Conservation (phyloP, 495 filamentous ascomycete genomes). For the Xylaria bambusicola region DNA sequence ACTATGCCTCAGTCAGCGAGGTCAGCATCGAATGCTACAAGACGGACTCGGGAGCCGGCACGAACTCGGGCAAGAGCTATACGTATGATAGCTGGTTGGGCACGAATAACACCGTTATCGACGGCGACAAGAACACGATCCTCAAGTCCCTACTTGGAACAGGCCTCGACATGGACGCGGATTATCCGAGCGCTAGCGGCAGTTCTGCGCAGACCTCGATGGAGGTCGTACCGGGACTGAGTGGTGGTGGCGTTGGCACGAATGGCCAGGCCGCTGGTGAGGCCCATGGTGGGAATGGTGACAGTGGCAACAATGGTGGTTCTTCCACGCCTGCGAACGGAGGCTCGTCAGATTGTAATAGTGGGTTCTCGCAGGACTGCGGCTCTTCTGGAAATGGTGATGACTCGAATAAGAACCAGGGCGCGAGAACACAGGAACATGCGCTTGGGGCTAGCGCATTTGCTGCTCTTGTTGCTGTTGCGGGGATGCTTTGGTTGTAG, state of each 20-base stretch:
- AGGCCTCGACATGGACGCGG: constrained; percentile 69
- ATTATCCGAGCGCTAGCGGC: constrained; percentile 30
- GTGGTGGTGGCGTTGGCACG: constrained; percentile 39
- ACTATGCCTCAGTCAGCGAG: constrained; percentile 79
- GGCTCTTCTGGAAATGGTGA: constrained; percentile 21
- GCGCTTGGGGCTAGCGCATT: constrained; percentile 49
- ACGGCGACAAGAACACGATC: constrained; percentile 73
- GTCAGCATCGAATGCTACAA: constrained; percentile 85
- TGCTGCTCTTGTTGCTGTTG: constrained; percentile 51
- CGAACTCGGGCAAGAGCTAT: constrained; percentile 69
- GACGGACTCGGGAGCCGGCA: constrained; percentile 58
- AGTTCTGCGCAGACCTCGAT: constrained; percentile 27
- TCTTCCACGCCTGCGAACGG: constrained; percentile 21
- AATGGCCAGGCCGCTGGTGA: constrained; percentile 33
- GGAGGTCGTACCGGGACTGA: constrained; percentile 30
- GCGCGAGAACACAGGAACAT: constrained; percentile 39
- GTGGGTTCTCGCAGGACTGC: constrained; percentile 40
- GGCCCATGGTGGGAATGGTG: constrained; percentile 5
- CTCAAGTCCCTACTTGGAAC: constrained; percentile 77
- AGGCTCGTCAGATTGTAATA: constrained; percentile 27
- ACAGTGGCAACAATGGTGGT: constrained; percentile 18
- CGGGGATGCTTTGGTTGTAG: constrained; percentile 47
- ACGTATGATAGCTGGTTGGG: constrained; percentile 66
- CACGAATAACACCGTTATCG: constrained; percentile 72
- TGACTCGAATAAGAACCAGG: constrained; percentile 30